Evolutionary conservation across 139 green algal species (phyloP).

Genomic region (Chlamydomonas sp.): DNA sequence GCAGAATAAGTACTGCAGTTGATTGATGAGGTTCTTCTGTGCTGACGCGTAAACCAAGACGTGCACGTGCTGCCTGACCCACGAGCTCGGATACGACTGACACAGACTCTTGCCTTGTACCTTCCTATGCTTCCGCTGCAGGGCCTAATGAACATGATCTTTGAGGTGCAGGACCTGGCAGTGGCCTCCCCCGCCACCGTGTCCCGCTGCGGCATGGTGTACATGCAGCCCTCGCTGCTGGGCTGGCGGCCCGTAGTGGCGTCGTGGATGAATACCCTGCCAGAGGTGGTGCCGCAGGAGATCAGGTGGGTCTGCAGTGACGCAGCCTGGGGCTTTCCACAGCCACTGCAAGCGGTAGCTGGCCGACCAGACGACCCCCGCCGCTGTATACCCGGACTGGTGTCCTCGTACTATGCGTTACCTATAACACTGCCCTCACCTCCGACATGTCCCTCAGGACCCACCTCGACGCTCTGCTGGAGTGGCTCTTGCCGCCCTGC

Average conservation of each 20-base stretch:
- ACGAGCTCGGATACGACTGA: slow-evolving; percentile 4
- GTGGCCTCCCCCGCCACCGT: slow-evolving; percentile 81
- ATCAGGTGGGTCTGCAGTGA: slow-evolving; percentile 18
- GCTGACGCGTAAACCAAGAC: too few relatives aligned
- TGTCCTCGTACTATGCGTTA: not conserved
- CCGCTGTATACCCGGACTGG: not conserved
- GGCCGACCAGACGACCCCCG: too few relatives aligned
- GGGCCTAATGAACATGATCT: slow-evolving; percentile 83
- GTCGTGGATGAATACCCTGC: slow-evolving; percentile 62
- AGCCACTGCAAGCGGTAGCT: too few relatives aligned
- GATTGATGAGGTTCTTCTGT: too few relatives aligned
- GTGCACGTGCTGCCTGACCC: not conserved
- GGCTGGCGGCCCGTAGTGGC: slow-evolving; percentile 71
- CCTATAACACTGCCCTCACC: not conserved
- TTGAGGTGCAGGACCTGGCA: slow-evolving; percentile 81
- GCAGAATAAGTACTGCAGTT: too few relatives aligned
- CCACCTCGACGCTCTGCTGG: slow-evolving; percentile 61
- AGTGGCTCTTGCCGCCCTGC: slow-evolving; percentile 68
- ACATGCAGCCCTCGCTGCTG: slow-evolving; percentile 75
- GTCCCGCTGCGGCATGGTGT: slow-evolving; percentile 81
- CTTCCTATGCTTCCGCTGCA: not conserved
- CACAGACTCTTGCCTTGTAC: too few relatives aligned
- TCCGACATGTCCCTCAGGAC: slow-evolving; percentile 6
- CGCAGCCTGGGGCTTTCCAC: too few relatives aligned
- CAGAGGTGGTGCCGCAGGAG: not conserved